Base-by-base conservation (phyloP, 495 filamentous ascomycete genomes). In the Xylaria longipes region DNA sequence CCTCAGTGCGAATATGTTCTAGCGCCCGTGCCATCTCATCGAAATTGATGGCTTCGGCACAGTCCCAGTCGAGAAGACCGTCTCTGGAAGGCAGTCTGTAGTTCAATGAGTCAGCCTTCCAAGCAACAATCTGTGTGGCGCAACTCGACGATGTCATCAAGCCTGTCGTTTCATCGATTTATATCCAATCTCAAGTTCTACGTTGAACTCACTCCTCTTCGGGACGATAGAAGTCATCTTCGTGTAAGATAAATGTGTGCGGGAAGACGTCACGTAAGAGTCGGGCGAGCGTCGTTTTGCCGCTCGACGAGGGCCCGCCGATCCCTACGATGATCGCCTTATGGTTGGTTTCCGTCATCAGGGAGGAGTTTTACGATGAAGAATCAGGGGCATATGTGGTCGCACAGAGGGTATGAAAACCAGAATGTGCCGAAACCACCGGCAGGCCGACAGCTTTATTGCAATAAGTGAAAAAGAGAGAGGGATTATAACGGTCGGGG, bases 211-310 rank as follows among this genome's bases (percentile, higher is more conserved):
- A 91, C 88, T 91, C 83, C n/a, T 86, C 78, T 76, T 98, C 94
- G 1, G 92, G 77, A 46, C 87, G 87, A 80, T 94, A 98, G 79
- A 97, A 98, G 80, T 98, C 95, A 82, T 98, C 95, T 79, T 96
- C 89, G 78, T 97, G 94, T 50, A 98, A 85, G 72, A 97, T 91
- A 73, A 93, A 94, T 3, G 89, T 88, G 63, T 84, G 80, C 11
- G 89, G 87, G 72, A 97, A 93, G 70, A 94, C 88, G 58, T 87
- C 85, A 64, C 91, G 90, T 11, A 97, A 84, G 12, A 95, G 85
- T 4, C 93, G 86, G 50, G 92, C 89, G 17, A 94, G 84, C 56
- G 93, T 94, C 17, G 92, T 95, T 82, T 95, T 95, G 39, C 93
- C 93, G 76, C 88, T 91, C 22, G 88, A 92, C 22, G 93, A 94